phyloP scores from a whole-genome alignment of 1,139 yeast genomes.

The Magnusiomyces fungicola region DNA sequence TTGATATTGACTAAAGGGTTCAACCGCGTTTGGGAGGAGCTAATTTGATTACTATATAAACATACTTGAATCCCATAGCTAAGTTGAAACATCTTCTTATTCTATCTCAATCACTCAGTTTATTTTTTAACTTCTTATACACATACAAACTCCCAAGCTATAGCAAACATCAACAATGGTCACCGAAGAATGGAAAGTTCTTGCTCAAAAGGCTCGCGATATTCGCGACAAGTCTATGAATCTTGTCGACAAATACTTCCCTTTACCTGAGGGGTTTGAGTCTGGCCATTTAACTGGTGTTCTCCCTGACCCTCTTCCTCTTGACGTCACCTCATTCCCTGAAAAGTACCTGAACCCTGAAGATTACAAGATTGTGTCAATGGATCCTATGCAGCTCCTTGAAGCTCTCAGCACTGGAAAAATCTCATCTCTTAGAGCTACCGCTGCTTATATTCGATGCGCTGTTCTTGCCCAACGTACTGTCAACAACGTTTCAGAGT shows the following conservation, averaged over 20 bases:
- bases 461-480: slow-evolving; percentile 54
- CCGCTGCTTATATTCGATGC: slow-evolving; percentile 47
- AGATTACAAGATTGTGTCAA: slow-evolving; percentile 26
- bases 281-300: slow-evolving; percentile 21
- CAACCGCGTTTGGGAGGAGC: too few relatives aligned
- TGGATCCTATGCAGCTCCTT: slow-evolving; percentile 30
- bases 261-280: slow-evolving; percentile 19
- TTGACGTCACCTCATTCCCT: slow-evolving; percentile 24
- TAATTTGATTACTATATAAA: too few relatives aligned
- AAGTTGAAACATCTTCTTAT: background rate
- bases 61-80: too few relatives aligned
- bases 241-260: slow-evolving; percentile 23
- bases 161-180: too few relatives aligned
- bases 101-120: too few relatives aligned
- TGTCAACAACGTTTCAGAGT: slow-evolving; percentile 34
- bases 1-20: too few relatives aligned
- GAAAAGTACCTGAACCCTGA: slow-evolving; percentile 21
- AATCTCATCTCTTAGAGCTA: slow-evolving; percentile 40
- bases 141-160: too few relatives aligned
- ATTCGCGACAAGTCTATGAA: slow-evolving; percentile 27
- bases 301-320: slow-evolving; percentile 26
- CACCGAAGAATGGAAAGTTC: slow-evolving; percentile 3
- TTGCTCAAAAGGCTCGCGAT: slow-evolving; percentile 5
- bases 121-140: too few relatives aligned
- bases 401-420: slow-evolving; percentile 37